phyloP scores from a whole-genome alignment of 441 rosid species.

The Syzygium malaccense region DNA sequence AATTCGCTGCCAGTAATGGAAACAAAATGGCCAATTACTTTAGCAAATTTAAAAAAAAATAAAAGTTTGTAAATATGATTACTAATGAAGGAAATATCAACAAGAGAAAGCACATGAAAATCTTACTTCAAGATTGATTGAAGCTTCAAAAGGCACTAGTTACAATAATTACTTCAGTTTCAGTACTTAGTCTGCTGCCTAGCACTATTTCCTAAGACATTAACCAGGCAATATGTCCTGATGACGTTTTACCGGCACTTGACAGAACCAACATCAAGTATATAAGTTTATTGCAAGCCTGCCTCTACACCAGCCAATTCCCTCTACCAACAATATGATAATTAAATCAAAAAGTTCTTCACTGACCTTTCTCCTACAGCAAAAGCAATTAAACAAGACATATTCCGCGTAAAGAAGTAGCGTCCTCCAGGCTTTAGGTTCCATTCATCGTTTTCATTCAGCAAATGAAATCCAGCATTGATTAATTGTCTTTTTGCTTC shows the following conservation, averaged over 20 bases:
- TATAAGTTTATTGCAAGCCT: not conserved
- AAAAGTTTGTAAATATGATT: not conserved
- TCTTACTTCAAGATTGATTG: not conserved
- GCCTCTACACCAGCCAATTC: not conserved
- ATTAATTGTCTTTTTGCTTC: slow-evolving; percentile 73
- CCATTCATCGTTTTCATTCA: slow-evolving; percentile 82
- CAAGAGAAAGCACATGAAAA: not conserved
- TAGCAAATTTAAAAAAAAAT: not conserved
- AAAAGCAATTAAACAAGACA: slow-evolving; percentile 92
- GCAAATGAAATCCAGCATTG: slow-evolving; percentile 65
- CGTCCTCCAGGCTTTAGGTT: slow-evolving; percentile 85
- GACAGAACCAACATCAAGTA: not conserved
- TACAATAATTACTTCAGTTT: not conserved
- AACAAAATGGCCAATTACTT: not conserved
- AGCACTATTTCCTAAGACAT: not conserved
- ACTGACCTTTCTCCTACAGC: slow-evolving; percentile 87
- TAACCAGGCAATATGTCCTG: not conserved
- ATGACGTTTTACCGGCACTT: not conserved
- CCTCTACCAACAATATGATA: rapidly evolving
- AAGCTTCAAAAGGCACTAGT: not conserved
- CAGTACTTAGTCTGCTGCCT: not conserved
- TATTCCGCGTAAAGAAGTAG: slow-evolving; percentile 86
- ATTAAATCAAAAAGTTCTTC: not conserved
- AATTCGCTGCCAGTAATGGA: not conserved
- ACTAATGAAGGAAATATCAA: not conserved